Base-by-base conservation (phyloP, 805 yeast species). In the Metschnikowia shivogae region DNA sequence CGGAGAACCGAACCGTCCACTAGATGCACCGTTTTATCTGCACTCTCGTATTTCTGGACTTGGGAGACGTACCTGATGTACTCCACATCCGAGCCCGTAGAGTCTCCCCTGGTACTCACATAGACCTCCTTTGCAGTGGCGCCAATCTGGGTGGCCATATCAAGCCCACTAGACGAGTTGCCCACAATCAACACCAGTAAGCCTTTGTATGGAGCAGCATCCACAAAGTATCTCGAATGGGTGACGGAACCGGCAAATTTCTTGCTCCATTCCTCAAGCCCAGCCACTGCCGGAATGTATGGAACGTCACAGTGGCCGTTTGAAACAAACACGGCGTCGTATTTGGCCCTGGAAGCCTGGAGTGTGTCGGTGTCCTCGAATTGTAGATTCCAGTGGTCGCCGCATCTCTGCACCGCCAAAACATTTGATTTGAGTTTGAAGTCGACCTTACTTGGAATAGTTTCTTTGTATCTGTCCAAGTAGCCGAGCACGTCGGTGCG, bases 91-190 rank as follows among this genome's bases (percentile, higher is more conserved):
- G 50, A 43, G n/a, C 44, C 45, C 20, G 45, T 20, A 13, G 43
- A 37, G 10, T 48, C 54, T 2, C 44, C 52, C 20, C 42, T 45
- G 12, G 46, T 42, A 36, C 57, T 54, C 19, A 53, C 56, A 34
- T 38, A 51, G 30, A 54, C 51, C 7, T 40, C n/a, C 24, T 47
- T 47, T 10, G 58, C 58, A 6, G 50, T 47, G 2, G 68, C 65
- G 1, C 81, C 76, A 14, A 82, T 57, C 57, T 85, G 90, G 45
- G 73, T 74, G 2, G 88, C 77, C 34, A 86, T 68, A 58, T 89
- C 96, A 14, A 80, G 76, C 24, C 92, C 96, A 27, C 89, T 81
- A 2, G 93, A 84, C 9, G 83, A 80, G 54, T 82, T 83, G 0
- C 95, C 95, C n/a, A 87, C 78, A 6, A 86, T 74, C 20, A 54